Evolutionary conservation across 1,284 basidiomycete species (phyloP), one percentile per base, ranked within the genome.

Genomic region (Stygiomarasmius scandens): DNA sequence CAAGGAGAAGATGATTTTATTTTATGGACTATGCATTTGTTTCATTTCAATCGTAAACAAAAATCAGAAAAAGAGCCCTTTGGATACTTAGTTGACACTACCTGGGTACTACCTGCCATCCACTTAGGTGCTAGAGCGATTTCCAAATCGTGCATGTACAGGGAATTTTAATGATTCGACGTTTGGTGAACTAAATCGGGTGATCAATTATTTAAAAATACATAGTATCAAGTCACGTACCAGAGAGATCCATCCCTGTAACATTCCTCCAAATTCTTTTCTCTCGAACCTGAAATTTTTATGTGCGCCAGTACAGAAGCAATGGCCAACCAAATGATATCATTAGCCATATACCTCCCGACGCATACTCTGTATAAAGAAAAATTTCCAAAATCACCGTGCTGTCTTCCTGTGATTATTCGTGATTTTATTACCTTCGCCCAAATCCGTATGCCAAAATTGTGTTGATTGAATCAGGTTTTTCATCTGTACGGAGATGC

Each of bases 241-340:
- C 32, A 34, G 8, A 34, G 32, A 8, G 32, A 8, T 14, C 32
- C 32, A 34, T 34, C 32, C 8, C 32, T 14, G 14, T 34, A 41
- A 41, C 16, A 41, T 4, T 41, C 38, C 16, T 41, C 38, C 6
- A 41, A 6, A n/a, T 41, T 41, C n/a, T 41, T 16, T 9, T 41
- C 16, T 6, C 8, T 6, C 6, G 16, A n/a, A n/a, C 38, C 32
- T 4, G 38, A 41, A 16, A 41, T 41, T 4, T n/a, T 19, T 12
- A 9, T 19, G 11, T 29, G 34, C 5, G 58, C 50, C 0, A 63
- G 34, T 6, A 57, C 43, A 14, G 55, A 59, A 12, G 53, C 62
- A 9, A 61, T 50, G 2, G 55, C 29, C 29, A 63, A 52, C 60
- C 60, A 63, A 20, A 61, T 16, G 5, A 55, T 57, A 1, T 47